Evolutionary conservation across 2,329 filamentous ascomycete species (phyloP).

Genomic region (Ramichloridium luteum): DNA sequence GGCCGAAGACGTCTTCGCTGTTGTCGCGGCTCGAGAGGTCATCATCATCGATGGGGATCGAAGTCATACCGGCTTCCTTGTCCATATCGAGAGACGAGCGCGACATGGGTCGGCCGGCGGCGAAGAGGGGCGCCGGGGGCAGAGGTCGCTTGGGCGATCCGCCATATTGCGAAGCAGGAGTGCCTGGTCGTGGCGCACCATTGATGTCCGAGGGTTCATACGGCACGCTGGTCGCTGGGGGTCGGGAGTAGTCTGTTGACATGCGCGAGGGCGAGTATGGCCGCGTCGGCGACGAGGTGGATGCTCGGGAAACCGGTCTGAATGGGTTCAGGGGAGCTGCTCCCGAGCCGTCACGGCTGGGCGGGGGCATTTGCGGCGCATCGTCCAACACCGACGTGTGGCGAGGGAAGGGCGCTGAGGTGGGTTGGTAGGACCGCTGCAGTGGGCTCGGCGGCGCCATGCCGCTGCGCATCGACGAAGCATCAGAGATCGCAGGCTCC

Average conservation of each 20-base stretch:
- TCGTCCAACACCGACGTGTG: slow-evolving; percentile 39
- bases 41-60: slow-evolving; percentile 52
- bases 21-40: slow-evolving; percentile 22
- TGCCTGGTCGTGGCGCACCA: slow-evolving; percentile 79
- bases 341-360: slow-evolving; percentile 30
- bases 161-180: slow-evolving; percentile 77
- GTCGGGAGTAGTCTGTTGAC: slow-evolving; percentile 51
- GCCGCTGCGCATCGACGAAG: slow-evolving; percentile 22
- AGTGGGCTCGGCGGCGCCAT: slow-evolving; percentile 31
- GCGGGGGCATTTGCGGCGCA: slow-evolving; percentile 41
- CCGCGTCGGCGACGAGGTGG: slow-evolving; percentile 39
- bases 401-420: slow-evolving; percentile 34
- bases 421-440: slow-evolving; percentile 34
- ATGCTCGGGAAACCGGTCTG: slow-evolving; percentile 38
- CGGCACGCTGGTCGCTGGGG: slow-evolving; percentile 55
- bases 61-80: slow-evolving; percentile 46
- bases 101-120: slow-evolving; percentile 38
- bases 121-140: slow-evolving; percentile 78
- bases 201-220: slow-evolving; percentile 86
- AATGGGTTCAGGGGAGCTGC: slow-evolving; percentile 56
- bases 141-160: slow-evolving; percentile 77
- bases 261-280: slow-evolving; percentile 41
- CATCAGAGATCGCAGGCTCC: slow-evolving; percentile 11
- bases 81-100: slow-evolving; percentile 26
- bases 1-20: slow-evolving; percentile 51